Conservation (phyloP, 495 filamentous ascomycete genomes). For the Tirmania nivea region DNA sequence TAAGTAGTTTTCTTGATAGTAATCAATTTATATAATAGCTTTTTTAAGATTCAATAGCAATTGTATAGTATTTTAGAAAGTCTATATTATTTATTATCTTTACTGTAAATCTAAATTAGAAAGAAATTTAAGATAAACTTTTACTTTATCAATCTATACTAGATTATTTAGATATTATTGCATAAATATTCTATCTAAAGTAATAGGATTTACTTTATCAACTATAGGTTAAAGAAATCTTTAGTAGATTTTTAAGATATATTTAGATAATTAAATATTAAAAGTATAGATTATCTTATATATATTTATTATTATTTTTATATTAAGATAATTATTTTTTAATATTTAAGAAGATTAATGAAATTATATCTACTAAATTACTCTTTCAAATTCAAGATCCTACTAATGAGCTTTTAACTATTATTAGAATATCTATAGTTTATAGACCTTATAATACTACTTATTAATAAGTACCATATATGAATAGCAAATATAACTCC, state of each 20-base stretch:
- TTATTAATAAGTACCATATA: neutral
- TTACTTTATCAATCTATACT: neutral
- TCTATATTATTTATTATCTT: conserved; percentile 9
- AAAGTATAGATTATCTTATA: conserved; percentile 5
- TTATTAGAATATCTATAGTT: neutral
- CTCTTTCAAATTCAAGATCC: neutral
- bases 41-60: conserved; percentile 6
- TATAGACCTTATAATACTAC: neutral
- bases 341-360: neutral
- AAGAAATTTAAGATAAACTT: conserved; percentile 4
- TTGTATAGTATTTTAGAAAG: conserved; percentile 5
- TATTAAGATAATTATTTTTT: neutral
- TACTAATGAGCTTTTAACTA: neutral
- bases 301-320: conserved; percentile 2
- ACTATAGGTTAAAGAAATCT: conserved; percentile 1
- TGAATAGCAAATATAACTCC: neutral
- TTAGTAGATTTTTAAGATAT: conserved; percentile 2
- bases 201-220: conserved; percentile 5
- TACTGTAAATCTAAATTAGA: conserved; percentile 7
- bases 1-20: neutral
- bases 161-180: conserved; percentile 2
- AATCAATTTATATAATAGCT: neutral
- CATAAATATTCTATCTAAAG: conserved; percentile 4
- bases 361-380: conserved; percentile 1
- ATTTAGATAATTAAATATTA: conserved; percentile 9